These are phyloP conservation scores for Eucalyptus marginata DNA, from an alignment of 345 rosid species.

Conservation along the genomic window DNA sequence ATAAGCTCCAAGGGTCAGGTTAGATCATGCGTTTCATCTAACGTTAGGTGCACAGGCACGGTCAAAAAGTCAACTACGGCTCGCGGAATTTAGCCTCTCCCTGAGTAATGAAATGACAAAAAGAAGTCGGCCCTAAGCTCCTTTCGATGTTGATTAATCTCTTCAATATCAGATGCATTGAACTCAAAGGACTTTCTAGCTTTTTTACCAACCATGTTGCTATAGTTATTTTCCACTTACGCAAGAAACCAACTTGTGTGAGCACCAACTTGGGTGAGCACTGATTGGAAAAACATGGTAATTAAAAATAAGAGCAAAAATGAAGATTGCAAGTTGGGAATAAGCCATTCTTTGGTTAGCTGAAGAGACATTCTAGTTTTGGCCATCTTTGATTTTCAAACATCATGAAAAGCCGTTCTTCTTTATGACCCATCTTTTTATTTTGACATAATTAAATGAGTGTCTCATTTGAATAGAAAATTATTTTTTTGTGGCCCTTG, in stretches of 20 bases:
- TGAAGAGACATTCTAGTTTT: background rate
- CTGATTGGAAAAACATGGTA: background rate
- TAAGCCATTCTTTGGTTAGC: background rate
- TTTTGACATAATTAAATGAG: background rate
- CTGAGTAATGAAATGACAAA: background rate
- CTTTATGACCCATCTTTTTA: background rate
- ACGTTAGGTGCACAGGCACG: background rate
- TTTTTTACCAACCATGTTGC: background rate
- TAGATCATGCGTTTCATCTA: background rate
- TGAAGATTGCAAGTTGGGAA: background rate
- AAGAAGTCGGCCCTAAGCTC: background rate
- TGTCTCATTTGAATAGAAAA: background rate
- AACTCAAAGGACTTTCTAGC: background rate
- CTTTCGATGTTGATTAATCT: background rate
- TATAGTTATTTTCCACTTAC: background rate
- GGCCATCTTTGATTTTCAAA: background rate
- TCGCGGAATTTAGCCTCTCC: background rate
- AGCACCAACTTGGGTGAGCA: background rate
- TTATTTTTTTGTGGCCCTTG: background rate
- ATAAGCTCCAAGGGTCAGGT: background rate
- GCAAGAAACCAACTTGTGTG: background rate
- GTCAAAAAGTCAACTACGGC: background rate
- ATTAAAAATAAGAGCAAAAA: background rate
- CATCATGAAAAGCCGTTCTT: background rate
- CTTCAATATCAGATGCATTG: background rate